Evolutionary conservation across 2,329 filamentous ascomycete genomes (phyloP).

Genomic region (Aphanocladium album): DNA sequence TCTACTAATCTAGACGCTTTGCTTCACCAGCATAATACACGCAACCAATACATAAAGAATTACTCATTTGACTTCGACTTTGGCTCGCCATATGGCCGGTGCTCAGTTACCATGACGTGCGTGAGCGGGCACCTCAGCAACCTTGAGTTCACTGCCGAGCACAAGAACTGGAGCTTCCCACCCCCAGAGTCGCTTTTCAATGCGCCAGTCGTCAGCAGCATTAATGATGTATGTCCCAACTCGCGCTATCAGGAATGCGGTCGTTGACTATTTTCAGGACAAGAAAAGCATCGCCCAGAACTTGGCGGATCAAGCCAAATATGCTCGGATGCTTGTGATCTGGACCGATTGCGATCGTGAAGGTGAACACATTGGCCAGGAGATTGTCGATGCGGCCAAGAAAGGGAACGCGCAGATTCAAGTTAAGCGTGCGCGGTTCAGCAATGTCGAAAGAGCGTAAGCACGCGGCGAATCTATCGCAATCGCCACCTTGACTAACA

Average conservation of each 20-base stretch:
- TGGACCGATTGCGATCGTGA: conserved; percentile 99
- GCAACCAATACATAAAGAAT: conserved; percentile 82
- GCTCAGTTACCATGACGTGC: conserved; percentile 87
- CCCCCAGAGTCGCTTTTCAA: conserved; percentile 76
- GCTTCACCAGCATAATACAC: conserved; percentile 55
- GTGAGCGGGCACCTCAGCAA: conserved; percentile 82
- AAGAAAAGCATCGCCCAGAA: conserved; percentile 80
- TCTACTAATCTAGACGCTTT: background rate
- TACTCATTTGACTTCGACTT: conserved; percentile 92
- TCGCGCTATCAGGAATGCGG: background rate
- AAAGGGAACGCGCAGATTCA: conserved; percentile 69
- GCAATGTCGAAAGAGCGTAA: conserved; percentile 88
- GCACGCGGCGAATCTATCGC: conserved; percentile 29
- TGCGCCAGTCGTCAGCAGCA: conserved; percentile 64
- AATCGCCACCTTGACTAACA: conserved; percentile 15
- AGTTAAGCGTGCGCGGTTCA: conserved; percentile 84
- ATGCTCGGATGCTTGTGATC: conserved; percentile 75
- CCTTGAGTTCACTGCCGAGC: conserved; percentile 70
- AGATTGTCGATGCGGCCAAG: conserved; percentile 77
- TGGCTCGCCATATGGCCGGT: conserved; percentile 70
- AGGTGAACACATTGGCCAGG: conserved; percentile 91
- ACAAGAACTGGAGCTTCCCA: conserved; percentile 76
- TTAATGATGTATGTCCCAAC: conserved; percentile 55
- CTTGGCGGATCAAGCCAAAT: conserved; percentile 71
- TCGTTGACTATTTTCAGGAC: conserved; percentile 45